A percentile compares a stretch with the other conserved stretches of the same genome.
These are phyloP conservation scores for Russula sp. DNA, from an alignment of 768 basidiomycete species.

Conservation along the genomic window DNA sequence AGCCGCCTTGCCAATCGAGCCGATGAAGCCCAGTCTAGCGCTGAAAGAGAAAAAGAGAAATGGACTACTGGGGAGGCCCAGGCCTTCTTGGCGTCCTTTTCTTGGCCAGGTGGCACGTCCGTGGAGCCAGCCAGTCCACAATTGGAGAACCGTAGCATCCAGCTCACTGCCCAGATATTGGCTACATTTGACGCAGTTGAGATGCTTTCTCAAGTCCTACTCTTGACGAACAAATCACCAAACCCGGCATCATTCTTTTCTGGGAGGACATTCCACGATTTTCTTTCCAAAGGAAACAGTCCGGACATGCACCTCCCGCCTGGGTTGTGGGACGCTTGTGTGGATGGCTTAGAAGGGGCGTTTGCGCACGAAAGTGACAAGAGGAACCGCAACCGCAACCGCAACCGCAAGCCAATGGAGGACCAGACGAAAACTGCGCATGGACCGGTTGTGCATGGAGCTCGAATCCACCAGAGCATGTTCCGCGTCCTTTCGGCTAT, in stretches of 20 bases:
- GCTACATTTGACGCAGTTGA: constrained; percentile 59
- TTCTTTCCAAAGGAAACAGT: constrained; percentile 41
- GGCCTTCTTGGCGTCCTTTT: constrained; percentile 56
- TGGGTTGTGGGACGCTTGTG: constrained; percentile 31
- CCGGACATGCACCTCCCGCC: constrained; percentile 22
- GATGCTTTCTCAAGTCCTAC: constrained; percentile 58
- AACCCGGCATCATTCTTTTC: constrained; percentile 52
- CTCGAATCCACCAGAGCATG: constrained; percentile 9
- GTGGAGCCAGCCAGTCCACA: constrained; percentile 36
- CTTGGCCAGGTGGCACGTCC: constrained; percentile 17
- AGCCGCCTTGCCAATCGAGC: constrained; percentile 50
- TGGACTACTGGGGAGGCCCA: constrained; percentile 66
- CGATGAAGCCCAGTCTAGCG: constrained; percentile 46
- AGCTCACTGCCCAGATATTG: constrained; percentile 62
- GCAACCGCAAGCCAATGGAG: constrained; percentile 40
- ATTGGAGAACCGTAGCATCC: constrained; percentile 58
- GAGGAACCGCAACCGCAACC: constrained; percentile 14
- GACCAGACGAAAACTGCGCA: constrained; percentile 1
- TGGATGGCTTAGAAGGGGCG: constrained; percentile 18
- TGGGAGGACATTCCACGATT: constrained; percentile 56
- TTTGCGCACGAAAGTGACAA: constrained; percentile 19
- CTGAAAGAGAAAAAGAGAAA: constrained; percentile 60
- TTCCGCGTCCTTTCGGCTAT: constrained; percentile 21
- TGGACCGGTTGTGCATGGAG: not conserved
- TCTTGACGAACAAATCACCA: constrained; percentile 50